Evolutionary conservation across 225 moss, liverwort and hornwort species (phyloP), one percentile per base, ranked within the genome.

Genomic region (Pseudoscleropodium purum): DNA sequence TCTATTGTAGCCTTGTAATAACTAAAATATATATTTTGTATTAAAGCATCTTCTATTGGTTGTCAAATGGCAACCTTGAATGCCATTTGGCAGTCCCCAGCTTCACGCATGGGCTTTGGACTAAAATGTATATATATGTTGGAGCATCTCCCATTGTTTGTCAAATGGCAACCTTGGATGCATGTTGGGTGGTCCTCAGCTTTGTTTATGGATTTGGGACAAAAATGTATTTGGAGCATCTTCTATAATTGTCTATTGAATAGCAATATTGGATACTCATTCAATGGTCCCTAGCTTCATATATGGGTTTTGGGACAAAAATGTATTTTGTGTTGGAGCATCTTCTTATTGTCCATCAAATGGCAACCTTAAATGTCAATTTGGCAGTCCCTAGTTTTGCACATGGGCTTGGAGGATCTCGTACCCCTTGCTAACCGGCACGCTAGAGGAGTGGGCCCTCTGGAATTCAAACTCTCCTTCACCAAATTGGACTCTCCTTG

Each of bases 391-490:
- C 11, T 39, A 2, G 27, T 39, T 79, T 79, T 11, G 29, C 0
- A 2, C 18, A 80, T 59, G 39, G 29, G 18, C 2, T 80, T 59
- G n/a, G 47, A 9, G 15, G 17, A 57, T 57, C 2, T n/a, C 37
- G 0, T 57, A 17, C 8, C 9, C 26, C 26, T 36, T 37, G 1
- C 1, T 27, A 57, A 11, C 2, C 1, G 0, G 6, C 11, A 27
- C 0, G 1, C 18, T 39, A 57, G 2, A 57, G 11, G 17, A 79
- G 7, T 0, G 1, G 12, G 27, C 5, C 59, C 2, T 59, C 0
- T 29, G 0, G 11, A 12, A 0, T 80, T 80, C 0, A 0, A 59
- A 29, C 2, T 59, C 7, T 11, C 5, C 1, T 1, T n/a, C 0
- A 0, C 0, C 39, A 2, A 59, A 59, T 79, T 8, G 79, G 27